Evolutionary conservation across 805 yeast species (phyloP).

Genomic region (Debaryomyces tyrocola): DNA sequence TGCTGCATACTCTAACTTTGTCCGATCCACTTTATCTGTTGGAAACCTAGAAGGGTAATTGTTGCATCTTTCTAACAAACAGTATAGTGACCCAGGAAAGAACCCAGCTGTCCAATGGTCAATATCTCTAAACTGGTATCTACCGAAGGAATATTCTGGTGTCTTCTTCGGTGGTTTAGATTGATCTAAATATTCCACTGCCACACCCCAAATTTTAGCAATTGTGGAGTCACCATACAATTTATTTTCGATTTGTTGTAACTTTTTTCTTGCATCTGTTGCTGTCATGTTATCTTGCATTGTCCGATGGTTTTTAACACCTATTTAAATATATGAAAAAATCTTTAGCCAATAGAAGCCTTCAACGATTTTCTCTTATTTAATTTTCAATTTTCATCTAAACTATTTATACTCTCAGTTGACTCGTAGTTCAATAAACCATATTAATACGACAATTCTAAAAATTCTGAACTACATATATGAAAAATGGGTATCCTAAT

Average conservation of each 20-base stretch:
- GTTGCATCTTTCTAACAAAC: conserved; percentile 5
- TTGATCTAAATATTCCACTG: conserved; percentile 4
- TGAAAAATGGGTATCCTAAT: too few species aligned
- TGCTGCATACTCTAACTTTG: conserved; percentile 8
- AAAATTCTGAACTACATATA: too few species aligned
- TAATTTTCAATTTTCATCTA: too few species aligned
- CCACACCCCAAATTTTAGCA: conserved; percentile 15
- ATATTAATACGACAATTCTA: too few species aligned
- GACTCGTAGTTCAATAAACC: too few species aligned
- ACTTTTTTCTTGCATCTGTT: neutral
- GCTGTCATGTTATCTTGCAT: too few species aligned
- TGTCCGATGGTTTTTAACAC: too few species aligned
- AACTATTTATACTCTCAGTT: too few species aligned
- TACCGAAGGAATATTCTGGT: conserved; percentile 12
- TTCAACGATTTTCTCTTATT: too few species aligned
- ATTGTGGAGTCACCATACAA: conserved; percentile 9
- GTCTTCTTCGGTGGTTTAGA: conserved; percentile 6
- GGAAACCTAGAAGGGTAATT: conserved; percentile 7
- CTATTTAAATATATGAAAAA: too few species aligned
- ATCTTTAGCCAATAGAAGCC: too few species aligned
- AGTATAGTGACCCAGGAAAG: conserved; percentile 9
- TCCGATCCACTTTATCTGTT: conserved; percentile 1
- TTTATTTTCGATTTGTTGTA: conserved; percentile 1
- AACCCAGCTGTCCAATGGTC: conserved; percentile 12
- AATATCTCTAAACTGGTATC: conserved; percentile 6